Evolutionary conservation across 306 rosid species (phyloP).

Genomic region (Castanea mollissima): DNA sequence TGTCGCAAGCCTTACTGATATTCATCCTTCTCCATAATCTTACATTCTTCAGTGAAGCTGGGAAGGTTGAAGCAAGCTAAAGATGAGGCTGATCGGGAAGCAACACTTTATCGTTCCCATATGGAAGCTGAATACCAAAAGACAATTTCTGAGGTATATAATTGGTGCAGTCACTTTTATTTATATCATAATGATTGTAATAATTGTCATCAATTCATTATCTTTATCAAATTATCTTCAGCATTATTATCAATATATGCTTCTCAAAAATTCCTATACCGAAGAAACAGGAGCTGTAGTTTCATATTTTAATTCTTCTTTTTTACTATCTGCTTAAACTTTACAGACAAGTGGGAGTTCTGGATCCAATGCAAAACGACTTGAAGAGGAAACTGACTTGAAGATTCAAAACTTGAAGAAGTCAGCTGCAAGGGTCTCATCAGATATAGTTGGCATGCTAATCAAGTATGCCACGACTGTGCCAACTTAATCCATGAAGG

Average conservation of each 20-base stretch:
- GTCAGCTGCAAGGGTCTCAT: constrained; percentile 43
- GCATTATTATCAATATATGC: too few species aligned
- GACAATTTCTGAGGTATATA: constrained; percentile 54
- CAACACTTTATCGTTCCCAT: constrained; percentile 44
- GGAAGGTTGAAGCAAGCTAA: constrained; percentile 71
- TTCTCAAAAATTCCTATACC: too few species aligned
- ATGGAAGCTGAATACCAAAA: constrained; percentile 71
- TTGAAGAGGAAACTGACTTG: constrained; percentile 62
- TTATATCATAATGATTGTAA: background rate
- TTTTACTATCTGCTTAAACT: background rate
- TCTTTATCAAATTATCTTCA: background rate
- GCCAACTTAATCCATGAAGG: constrained; percentile 36
- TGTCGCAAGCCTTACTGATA: too few species aligned
- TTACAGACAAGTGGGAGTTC: constrained; percentile 57
- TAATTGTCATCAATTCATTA: background rate
- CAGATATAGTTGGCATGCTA: constrained; percentile 61
- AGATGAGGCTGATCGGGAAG: constrained; percentile 71
- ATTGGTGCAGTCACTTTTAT: background rate
- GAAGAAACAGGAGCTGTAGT: too few species aligned
- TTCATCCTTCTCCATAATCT: background rate
- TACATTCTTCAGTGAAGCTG: constrained; percentile 45
- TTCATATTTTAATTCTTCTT: background rate
- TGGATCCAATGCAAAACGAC: constrained; percentile 57
- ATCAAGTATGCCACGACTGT: constrained; percentile 53
- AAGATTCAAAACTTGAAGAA: constrained; percentile 49